Percentiles rank a stretch among this genome's conserved stretches.
These are phyloP conservation scores for Thielaviopsis euricoi DNA, from an alignment of 2,329 filamentous ascomycete species.

Conservation along the genomic window DNA sequence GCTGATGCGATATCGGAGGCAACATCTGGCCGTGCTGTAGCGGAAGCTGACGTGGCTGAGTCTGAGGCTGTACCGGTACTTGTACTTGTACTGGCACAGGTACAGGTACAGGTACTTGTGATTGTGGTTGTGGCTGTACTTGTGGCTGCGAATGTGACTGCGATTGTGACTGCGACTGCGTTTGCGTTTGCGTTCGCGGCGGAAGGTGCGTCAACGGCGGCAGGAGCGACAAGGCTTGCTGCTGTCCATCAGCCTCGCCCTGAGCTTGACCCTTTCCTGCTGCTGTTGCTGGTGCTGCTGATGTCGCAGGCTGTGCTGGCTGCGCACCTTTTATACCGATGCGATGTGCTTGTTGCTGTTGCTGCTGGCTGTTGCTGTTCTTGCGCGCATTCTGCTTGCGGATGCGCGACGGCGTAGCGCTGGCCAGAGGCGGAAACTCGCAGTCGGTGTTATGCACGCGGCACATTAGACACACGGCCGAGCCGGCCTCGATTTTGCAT, in stretches of 20 bases:
- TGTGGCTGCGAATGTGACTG: not conserved
- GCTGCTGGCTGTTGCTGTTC: not conserved
- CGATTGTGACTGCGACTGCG: no score
- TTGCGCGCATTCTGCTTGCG: slow-evolving; percentile 8
- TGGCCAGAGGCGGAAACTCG: slow-evolving; percentile 27
- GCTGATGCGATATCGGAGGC: not conserved
- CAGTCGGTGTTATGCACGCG: slow-evolving; percentile 41
- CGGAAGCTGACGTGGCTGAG: not conserved
- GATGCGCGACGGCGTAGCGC: slow-evolving; percentile 13
- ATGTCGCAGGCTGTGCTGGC: no score
- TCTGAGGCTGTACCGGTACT: no score
- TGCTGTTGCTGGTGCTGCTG: no score
- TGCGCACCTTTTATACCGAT: not conserved
- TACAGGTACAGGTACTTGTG: no score
- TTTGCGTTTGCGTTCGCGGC: no score
- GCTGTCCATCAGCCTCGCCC: no score
- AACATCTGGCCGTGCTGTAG: no score
- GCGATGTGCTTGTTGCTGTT: not conserved
- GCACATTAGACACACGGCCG: slow-evolving; percentile 39
- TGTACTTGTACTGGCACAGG: not conserved
- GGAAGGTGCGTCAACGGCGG: not conserved
- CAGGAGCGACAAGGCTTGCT: not conserved
- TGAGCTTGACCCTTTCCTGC: no score
- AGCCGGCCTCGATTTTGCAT: slow-evolving; percentile 38
- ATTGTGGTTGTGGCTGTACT: no score